These are phyloP conservation scores for Tilletia indica DNA, from an alignment of 1,284 basidiomycete species.

Conservation along the genomic window DNA sequence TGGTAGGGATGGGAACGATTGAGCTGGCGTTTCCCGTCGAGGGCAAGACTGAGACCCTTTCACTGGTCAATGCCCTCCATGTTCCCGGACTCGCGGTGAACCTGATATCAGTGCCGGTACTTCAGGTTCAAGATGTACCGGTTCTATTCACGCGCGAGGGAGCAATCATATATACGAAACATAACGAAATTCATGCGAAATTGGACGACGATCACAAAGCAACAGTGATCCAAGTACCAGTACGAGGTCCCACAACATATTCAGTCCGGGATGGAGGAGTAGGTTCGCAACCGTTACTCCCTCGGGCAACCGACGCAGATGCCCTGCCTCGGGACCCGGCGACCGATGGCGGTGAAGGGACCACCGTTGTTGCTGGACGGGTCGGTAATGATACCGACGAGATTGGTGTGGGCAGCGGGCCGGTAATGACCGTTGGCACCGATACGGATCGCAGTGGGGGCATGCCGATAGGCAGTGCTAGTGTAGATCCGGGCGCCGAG, in stretches of 20 bases:
- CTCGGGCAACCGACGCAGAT: background rate
- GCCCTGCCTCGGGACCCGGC: background rate
- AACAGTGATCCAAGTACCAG: background rate
- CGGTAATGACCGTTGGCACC: background rate
- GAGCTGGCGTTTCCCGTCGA: background rate
- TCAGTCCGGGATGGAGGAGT: background rate
- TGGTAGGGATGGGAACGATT: background rate
- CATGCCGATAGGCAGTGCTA: background rate
- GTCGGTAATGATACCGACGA: background rate
- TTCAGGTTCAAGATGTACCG: background rate
- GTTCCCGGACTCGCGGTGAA: background rate
- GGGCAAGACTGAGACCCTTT: background rate
- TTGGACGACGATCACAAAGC: background rate
- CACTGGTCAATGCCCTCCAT: background rate
- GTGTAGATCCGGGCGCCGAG: background rate
- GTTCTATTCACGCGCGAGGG: background rate
- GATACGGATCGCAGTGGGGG: background rate
- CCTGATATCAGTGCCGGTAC: background rate
- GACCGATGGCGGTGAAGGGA: background rate
- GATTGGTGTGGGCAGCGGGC: background rate
- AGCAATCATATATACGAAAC: background rate
- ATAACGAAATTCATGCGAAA: background rate
- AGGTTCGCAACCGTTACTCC: background rate
- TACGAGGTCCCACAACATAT: no score
- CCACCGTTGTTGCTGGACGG: background rate